Evolutionary conservation across 73 alveolate genomes (phyloP).

Genomic region (Paramecium caudatum): DNA sequence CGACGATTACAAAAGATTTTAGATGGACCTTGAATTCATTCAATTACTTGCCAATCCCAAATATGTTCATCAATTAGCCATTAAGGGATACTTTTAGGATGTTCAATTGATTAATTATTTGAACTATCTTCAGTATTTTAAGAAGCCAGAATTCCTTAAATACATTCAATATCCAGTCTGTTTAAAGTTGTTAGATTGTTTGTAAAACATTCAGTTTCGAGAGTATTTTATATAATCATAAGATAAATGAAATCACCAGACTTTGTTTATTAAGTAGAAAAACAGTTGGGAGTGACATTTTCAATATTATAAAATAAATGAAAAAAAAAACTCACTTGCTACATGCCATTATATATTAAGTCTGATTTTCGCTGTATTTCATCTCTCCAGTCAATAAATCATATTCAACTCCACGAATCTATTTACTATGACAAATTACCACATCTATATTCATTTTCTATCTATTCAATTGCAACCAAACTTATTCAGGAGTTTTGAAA

Average conservation of each 20-base stretch:
- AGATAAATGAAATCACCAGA: neutral
- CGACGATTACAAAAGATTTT: constrained; percentile 1
- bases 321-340: neutral
- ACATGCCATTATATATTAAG: neutral
- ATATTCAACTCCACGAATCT: neutral
- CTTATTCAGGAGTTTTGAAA: constrained; percentile 81
- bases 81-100: neutral
- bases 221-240: neutral
- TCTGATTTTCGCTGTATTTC: neutral
- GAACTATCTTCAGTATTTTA: neutral
- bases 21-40: constrained; percentile 31
- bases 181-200: neutral
- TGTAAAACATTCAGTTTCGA: neutral
- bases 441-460: constrained; percentile 24
- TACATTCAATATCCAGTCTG: neutral
- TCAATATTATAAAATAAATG: neutral
- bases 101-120: neutral
- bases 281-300: constrained; percentile 11
- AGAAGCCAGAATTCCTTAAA: neutral
- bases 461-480: constrained; percentile 52
- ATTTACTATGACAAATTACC: neutral
- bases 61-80: neutral
- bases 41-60: neutral
- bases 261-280: neutral
- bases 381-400: neutral